Evolutionary conservation across 179 eudicot genomes (phyloP).

Genomic region (Heliamphora pulchella): DNA sequence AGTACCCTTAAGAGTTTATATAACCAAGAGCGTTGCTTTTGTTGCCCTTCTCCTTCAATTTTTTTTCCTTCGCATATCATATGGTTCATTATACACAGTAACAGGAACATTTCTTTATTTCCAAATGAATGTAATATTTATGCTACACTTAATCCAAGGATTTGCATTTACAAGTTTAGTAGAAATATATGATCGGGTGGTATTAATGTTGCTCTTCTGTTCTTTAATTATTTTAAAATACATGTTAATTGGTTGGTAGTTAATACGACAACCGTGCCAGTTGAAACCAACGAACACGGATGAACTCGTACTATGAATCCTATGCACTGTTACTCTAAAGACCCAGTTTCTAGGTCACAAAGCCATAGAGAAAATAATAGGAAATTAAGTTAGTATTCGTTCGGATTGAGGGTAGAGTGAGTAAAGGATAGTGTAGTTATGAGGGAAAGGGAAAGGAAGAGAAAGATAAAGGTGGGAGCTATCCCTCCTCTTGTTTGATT

Average conservation of each 20-base stretch:
- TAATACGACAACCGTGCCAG: neutral
- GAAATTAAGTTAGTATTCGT: too few relatives aligned
- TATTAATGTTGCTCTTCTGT: neutral
- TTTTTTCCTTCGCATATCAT: neutral
- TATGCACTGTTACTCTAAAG: too few relatives aligned
- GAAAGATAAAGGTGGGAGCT: too few relatives aligned
- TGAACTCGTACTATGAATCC: too few relatives aligned
- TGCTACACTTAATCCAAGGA: neutral
- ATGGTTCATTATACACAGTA: neutral
- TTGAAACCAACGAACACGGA: neutral
- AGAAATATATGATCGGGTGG: neutral
- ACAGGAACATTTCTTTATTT: neutral
- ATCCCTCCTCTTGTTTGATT: too few relatives aligned
- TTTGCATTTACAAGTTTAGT: neutral
- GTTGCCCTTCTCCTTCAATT: neutral
- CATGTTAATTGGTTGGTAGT: neutral
- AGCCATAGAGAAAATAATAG: too few relatives aligned
- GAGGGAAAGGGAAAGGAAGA: too few relatives aligned
- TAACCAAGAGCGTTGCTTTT: slow-evolving; percentile 4
- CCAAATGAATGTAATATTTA: neutral
- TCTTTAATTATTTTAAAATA: neutral
- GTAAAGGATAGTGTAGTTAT: too few relatives aligned
- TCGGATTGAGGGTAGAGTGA: too few relatives aligned
- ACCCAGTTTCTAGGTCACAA: too few relatives aligned
- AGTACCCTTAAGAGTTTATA: neutral